Percentiles rank a stretch among this genome's conserved stretches.
phyloP scores from a whole-genome alignment of 2,329 filamentous ascomycete genomes.

The Pseudogymnoascus sp. region DNA sequence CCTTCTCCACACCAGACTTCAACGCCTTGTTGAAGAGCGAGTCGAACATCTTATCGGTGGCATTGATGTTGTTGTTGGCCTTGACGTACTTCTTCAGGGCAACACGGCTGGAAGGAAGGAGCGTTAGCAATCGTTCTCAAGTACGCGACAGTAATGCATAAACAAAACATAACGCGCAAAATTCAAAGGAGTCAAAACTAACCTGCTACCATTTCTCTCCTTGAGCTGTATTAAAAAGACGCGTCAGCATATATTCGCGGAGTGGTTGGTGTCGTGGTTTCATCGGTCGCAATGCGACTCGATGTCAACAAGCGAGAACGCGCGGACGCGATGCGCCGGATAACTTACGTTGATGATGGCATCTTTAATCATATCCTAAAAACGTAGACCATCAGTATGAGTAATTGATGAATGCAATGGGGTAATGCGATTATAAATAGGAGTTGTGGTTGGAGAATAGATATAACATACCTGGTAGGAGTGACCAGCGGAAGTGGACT shows the following conservation, averaged over 20 bases:
- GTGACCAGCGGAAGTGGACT: conserved; percentile 7
- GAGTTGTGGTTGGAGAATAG: neutral
- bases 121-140: conserved; percentile 25
- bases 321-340: conserved; percentile 36
- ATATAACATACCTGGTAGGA: conserved; percentile 10
- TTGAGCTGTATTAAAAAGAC: conserved; percentile 46
- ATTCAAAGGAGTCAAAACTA: conserved; percentile 31
- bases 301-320: conserved; percentile 12
- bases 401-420: neutral
- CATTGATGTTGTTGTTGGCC: conserved; percentile 58
- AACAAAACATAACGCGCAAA: conserved; percentile 6
- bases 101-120: conserved; percentile 41
- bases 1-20: conserved; percentile 57
- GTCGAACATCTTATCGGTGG: conserved; percentile 51
- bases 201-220: conserved; percentile 63
- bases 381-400: neutral
- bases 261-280: conserved; percentile 11
- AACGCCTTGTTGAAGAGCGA: conserved; percentile 63
- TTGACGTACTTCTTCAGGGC: conserved; percentile 68
- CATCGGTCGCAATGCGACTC: conserved; percentile 10
- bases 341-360: conserved; percentile 62
- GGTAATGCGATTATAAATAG: neutral
- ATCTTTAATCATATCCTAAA: conserved; percentile 60
- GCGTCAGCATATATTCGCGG: conserved; percentile 22
- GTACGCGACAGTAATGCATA: neutral